Base-by-base conservation (phyloP, 2,329 filamentous ascomycete species). In the Microdochium nivale region DNA sequence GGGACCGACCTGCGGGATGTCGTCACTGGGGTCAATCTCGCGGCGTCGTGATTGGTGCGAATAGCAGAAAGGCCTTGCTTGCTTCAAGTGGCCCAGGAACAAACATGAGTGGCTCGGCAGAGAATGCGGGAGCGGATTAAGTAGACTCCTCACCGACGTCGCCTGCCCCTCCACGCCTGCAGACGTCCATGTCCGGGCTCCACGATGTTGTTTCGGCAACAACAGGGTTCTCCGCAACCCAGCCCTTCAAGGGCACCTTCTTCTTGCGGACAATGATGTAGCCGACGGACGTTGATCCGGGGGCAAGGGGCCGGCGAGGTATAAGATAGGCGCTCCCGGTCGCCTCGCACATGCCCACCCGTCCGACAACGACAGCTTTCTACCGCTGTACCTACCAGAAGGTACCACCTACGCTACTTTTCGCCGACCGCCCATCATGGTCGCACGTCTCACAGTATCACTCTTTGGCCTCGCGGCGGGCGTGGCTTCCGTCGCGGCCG, bases 401-500 rank as follows among this genome's bases (percentile, higher is more conserved):
- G n/a, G n/a, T n/a, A n/a, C n/a, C n/a, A n/a, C n/a, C n/a, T n/a
- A n/a, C n/a, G n/a, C n/a, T n/a, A n/a, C n/a, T n/a, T n/a, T n/a
- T n/a, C n/a, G n/a, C n/a, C n/a, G n/a, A n/a, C n/a, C n/a, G n/a
- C n/a, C n/a, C 32, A 25, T 11, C 37, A 46, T 24, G 25, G 46
- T 33, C 33, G 27, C 49, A 27, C 14, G 21, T 14, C 40, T 51
- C n/a, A 47, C 13, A 30, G 13, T 23, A 19, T 23, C 24, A n/a
- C 37, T 51, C 13, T 25, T 51, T 33, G 37, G 37, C 40, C 49
- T 51, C 49, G 49, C 49, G 25, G 49, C 49, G 32, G 40, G 40
- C 2, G 37, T 24, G 19, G 23, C 16, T 7, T 19, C 21, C 7
- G 58, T 60, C 37, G 56, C 59, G 49, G 55, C 58, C n/a, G 44